phyloP scores from a whole-genome alignment of 2,329 filamentous ascomycete genomes.

The Sporothrix luriei region DNA sequence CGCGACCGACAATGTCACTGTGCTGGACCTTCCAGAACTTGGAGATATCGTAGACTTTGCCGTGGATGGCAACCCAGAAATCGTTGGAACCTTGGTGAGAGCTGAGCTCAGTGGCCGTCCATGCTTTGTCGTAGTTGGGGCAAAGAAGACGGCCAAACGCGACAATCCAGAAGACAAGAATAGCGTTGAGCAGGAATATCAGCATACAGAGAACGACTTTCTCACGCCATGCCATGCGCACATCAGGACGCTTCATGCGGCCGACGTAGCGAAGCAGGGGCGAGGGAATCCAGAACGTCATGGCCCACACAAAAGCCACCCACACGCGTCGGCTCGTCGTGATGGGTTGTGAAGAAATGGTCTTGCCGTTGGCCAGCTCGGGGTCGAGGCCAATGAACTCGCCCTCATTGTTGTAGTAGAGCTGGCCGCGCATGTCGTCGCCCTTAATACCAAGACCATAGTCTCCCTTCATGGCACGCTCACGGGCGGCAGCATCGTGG shows the following conservation, averaged over 20 bases:
- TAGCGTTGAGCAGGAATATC: constrained; percentile 78
- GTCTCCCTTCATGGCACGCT: constrained; percentile 63
- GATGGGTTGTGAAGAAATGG: constrained; percentile 70
- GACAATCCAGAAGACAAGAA: constrained; percentile 90
- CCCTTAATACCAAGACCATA: constrained; percentile 89
- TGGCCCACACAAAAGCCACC: constrained; percentile 78
- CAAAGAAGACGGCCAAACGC: constrained; percentile 82
- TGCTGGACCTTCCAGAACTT: constrained; percentile 87
- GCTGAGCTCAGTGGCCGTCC: constrained; percentile 69
- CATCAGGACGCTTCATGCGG: constrained; percentile 95
- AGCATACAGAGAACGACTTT: constrained; percentile 82
- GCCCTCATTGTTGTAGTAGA: constrained; percentile 73
- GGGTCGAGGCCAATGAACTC: constrained; percentile 73
- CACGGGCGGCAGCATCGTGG: constrained; percentile 46
- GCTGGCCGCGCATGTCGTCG: constrained; percentile 71
- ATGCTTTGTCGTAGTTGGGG: constrained; percentile 89
- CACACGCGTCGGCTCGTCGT: constrained; percentile 69
- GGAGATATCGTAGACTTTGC: constrained; percentile 87
- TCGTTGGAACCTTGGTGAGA: constrained; percentile 72
- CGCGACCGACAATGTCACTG: constrained; percentile 67
- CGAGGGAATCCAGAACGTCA: constrained; percentile 95
- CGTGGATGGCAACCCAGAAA: constrained; percentile 85
- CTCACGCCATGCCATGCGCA: constrained; percentile 96
- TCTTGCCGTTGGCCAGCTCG: constrained; percentile 74
- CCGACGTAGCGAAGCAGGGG: constrained; percentile 77